Conservation (phyloP, 768 basidiomycete species). For the Rhizopogon vinicolor region DNA sequence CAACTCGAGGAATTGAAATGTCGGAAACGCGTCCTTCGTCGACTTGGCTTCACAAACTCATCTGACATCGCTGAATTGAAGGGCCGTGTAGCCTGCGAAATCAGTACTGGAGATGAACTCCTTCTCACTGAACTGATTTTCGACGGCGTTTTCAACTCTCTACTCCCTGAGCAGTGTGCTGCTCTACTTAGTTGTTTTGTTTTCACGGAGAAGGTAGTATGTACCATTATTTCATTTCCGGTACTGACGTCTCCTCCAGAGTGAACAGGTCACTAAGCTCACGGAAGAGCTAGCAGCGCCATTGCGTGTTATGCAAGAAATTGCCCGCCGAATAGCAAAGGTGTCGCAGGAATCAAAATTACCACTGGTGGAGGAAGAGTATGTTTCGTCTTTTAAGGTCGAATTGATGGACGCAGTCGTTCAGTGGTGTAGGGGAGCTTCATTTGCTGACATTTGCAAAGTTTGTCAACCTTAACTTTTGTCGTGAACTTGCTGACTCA, state of each 20-base stretch:
- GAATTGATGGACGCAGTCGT: slow-evolving; percentile 98
- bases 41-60: slow-evolving; percentile 84
- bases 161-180: slow-evolving; percentile 89
- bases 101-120: slow-evolving; percentile 94
- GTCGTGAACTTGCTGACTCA: background rate
- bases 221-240: slow-evolving; percentile 5
- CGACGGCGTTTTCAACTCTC: slow-evolving; percentile 90
- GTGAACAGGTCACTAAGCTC: slow-evolving; percentile 78
- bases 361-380: slow-evolving; percentile 85
- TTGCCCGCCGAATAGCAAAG: slow-evolving; percentile 93
- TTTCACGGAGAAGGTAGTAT: slow-evolving; percentile 92
- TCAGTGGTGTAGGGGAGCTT: slow-evolving; percentile 97
- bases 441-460: slow-evolving; percentile 95
- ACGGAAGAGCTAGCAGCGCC: slow-evolving; percentile 94
- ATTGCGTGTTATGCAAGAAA: slow-evolving; percentile 92
- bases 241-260: slow-evolving; percentile 39
- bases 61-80: slow-evolving; percentile 97
- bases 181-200: slow-evolving; percentile 97
- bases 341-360: slow-evolving; percentile 94
- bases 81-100: slow-evolving; percentile 97
- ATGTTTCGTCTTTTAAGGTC: slow-evolving; percentile 95
- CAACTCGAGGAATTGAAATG: slow-evolving; percentile 96
- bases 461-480: slow-evolving; percentile 31
- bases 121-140: slow-evolving; percentile 96
- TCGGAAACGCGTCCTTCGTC: slow-evolving; percentile 88